A percentile compares a stretch with the other conserved stretches of the same genome.
Evolutionary conservation across 2,329 filamentous ascomycete genomes (phyloP).

Genomic region (Scortechinia acanthostroma): DNA sequence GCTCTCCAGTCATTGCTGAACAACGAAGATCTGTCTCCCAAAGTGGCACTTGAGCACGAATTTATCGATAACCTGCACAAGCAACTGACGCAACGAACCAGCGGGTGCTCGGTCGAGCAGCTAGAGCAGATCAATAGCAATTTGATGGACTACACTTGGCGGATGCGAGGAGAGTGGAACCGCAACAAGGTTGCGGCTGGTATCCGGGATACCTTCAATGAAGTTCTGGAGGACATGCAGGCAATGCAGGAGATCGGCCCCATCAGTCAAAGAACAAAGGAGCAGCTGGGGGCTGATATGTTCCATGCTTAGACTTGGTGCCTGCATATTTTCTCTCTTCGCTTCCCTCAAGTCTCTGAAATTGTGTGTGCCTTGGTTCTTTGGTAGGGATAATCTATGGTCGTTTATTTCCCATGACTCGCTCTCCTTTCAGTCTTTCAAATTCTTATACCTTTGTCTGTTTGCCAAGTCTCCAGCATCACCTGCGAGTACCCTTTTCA

Average conservation of each 20-base stretch:
- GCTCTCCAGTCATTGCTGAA: background rate
- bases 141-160: constrained; percentile 88
- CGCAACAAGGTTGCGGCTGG: constrained; percentile 62
- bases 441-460: no score
- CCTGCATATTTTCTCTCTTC: background rate
- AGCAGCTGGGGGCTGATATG: background rate
- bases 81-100: constrained; percentile 59
- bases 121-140: constrained; percentile 86
- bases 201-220: constrained; percentile 69
- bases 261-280: constrained; percentile 5
- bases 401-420: no score
- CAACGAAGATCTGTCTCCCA: constrained; percentile 9
- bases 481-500: no score
- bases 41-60: constrained; percentile 29
- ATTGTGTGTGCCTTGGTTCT: no score
- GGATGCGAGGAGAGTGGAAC: constrained; percentile 73
- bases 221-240: constrained; percentile 64
- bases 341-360: no score
- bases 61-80: constrained; percentile 51
- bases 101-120: constrained; percentile 82
- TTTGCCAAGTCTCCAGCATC: no score
- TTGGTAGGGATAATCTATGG: no score
- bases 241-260: constrained; percentile 30
- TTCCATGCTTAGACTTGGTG: background rate
- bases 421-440: no score